A percentile compares a stretch with the other conserved stretches of the same genome.
These are phyloP conservation scores for Leucaena leucocephala DNA, from an alignment of 306 rosid species.

Conservation along the genomic window DNA sequence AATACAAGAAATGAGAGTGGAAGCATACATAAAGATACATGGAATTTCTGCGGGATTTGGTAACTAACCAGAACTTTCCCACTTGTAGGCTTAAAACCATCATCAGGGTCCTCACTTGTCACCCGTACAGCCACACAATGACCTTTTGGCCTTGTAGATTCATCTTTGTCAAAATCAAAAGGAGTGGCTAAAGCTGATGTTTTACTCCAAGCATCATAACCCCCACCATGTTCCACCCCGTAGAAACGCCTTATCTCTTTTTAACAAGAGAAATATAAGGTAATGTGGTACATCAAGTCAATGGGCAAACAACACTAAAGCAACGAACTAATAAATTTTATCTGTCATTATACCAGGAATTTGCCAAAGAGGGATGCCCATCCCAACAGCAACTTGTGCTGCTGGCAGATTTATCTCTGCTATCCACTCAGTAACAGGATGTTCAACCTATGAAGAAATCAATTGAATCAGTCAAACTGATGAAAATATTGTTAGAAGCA, in stretches of 20 bases:
- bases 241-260: constrained; percentile 95
- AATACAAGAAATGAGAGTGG: constrained; percentile 25
- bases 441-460: constrained; percentile 75
- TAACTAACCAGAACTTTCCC: constrained; percentile 95
- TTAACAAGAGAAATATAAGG: constrained; percentile 39
- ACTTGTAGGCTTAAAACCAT: constrained; percentile 97
- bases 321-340: constrained; percentile 33
- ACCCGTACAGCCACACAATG: constrained; percentile 99
- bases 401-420: constrained; percentile 98
- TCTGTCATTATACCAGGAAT: constrained; percentile 74
- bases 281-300: constrained; percentile 30
- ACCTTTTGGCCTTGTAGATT: constrained; percentile 90
- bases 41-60: constrained; percentile 33
- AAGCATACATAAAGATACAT: constrained; percentile 26
- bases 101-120: constrained; percentile 99
- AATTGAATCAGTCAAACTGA: constrained; percentile 25
- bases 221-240: constrained; percentile 92
- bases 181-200: constrained; percentile 76
- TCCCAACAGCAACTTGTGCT: constrained; percentile 95
- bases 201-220: constrained; percentile 95
- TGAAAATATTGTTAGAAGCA: constrained; percentile 7
- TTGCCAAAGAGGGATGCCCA: constrained; percentile 99
- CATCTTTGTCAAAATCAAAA: constrained; percentile 90
- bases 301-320: constrained; percentile 6
- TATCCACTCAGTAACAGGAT: constrained; percentile 99